phyloP scores from a whole-genome alignment of 176 grass and related monocot species.

The Musa beccarii region DNA sequence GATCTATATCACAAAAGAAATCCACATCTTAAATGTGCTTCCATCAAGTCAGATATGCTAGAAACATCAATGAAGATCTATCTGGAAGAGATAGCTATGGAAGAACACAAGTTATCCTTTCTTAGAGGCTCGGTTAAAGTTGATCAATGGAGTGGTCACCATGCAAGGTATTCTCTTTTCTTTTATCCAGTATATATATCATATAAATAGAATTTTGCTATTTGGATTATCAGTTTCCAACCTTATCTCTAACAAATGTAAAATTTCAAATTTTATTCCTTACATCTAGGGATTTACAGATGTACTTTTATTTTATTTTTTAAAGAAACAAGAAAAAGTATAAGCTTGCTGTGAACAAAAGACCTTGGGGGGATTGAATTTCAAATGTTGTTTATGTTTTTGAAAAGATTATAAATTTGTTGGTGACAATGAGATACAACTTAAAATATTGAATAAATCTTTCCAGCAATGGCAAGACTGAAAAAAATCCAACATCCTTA shows the following conservation, averaged over 20 bases:
- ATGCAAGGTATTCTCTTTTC: conserved; percentile 30
- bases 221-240: background rate
- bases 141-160: conserved; percentile 71
- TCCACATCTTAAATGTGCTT: conserved; percentile 27
- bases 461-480: too few species aligned
- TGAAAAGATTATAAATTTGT: too few species aligned
- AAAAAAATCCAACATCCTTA: too few species aligned
- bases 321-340: too few species aligned
- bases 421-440: too few species aligned
- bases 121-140: conserved; percentile 37
- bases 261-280: conserved; percentile 1
- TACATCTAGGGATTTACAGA: too few species aligned
- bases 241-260: too few species aligned
- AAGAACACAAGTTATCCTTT: conserved; percentile 50
- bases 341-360: too few species aligned
- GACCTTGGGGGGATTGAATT: too few species aligned
- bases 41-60: conserved; percentile 14
- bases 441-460: too few species aligned
- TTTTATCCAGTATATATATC: background rate
- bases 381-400: too few species aligned
- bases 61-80: conserved; percentile 33
- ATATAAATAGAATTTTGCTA: background rate
- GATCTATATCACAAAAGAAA: conserved; percentile 78
- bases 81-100: conserved; percentile 52
- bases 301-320: too few species aligned